Evolutionary conservation across 2,329 filamentous ascomycete genomes (phyloP).

Genomic region (Pestalotiopsis sp.): DNA sequence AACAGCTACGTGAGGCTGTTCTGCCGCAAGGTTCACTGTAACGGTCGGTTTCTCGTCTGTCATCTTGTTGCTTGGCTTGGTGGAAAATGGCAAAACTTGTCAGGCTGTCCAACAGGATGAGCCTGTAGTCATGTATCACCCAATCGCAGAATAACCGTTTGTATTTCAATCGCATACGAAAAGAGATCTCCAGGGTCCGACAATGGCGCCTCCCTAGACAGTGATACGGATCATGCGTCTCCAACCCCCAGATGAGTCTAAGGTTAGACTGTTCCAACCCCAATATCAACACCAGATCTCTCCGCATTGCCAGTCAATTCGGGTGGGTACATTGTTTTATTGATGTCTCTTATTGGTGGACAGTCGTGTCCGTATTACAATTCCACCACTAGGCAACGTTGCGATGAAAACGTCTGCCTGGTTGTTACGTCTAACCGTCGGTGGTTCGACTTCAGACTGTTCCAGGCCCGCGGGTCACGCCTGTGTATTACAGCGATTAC

Average conservation of each 20-base stretch:
- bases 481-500: not conserved
- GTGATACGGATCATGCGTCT: not conserved
- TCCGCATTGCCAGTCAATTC: not conserved
- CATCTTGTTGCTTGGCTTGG: not conserved
- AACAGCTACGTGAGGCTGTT: constrained; percentile 16
- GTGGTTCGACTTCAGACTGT: not conserved
- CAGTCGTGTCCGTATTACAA: not conserved
- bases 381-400: not conserved
- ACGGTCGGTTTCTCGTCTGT: not conserved
- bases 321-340: not conserved
- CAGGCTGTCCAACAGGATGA: not conserved
- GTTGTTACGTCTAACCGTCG: not conserved
- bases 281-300: constrained; percentile 1
- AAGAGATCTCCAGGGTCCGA: not conserved
- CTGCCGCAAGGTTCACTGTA: not conserved
- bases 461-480: not conserved
- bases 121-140: not conserved
- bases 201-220: not conserved
- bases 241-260: not conserved
- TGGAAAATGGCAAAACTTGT: not conserved
- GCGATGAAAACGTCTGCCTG: not conserved
- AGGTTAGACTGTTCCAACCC: not conserved
- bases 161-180: not conserved
- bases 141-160: not conserved
- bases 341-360: constrained; percentile 1